Evolutionary conservation across 148 eudicot species (phyloP).

Genomic region (Rhododendron vialii): DNA sequence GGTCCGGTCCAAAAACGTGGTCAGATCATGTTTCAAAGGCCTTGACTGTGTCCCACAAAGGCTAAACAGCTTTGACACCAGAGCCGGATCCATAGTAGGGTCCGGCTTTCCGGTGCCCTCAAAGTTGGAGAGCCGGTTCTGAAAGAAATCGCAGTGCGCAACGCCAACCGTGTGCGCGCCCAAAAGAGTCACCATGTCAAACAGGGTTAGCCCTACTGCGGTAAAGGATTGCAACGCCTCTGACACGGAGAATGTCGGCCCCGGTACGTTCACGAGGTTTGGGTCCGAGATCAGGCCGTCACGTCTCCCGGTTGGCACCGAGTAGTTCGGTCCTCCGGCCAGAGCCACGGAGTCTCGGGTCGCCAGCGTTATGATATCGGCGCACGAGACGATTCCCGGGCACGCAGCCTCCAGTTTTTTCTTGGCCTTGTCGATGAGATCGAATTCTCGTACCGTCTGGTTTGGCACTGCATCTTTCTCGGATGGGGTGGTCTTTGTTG

Average conservation of each 20-base stretch:
- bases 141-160: not conserved
- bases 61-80: not conserved
- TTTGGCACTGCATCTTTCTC: not conserved
- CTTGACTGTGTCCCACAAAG: not conserved
- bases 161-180: not conserved
- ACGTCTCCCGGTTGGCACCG: not conserved
- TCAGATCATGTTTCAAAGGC: not conserved
- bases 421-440: not conserved
- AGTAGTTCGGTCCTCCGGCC: not conserved
- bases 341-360: not conserved
- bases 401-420: not conserved
- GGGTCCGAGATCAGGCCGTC: not conserved
- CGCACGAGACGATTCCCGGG: not conserved
- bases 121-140: not conserved
- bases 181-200: not conserved
- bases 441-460: not conserved
- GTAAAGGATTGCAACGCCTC: not conserved
- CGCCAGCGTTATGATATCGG: not conserved
- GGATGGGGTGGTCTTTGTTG: not conserved
- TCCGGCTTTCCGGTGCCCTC: not conserved
- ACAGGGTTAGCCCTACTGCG: not conserved
- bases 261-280: not conserved
- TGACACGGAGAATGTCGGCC: not conserved
- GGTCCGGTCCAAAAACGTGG: conserved; percentile 21
- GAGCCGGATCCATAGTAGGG: not conserved